Conservation (phyloP, 2,329 filamentous ascomycete genomes). For the Calonectria naviculata region DNA sequence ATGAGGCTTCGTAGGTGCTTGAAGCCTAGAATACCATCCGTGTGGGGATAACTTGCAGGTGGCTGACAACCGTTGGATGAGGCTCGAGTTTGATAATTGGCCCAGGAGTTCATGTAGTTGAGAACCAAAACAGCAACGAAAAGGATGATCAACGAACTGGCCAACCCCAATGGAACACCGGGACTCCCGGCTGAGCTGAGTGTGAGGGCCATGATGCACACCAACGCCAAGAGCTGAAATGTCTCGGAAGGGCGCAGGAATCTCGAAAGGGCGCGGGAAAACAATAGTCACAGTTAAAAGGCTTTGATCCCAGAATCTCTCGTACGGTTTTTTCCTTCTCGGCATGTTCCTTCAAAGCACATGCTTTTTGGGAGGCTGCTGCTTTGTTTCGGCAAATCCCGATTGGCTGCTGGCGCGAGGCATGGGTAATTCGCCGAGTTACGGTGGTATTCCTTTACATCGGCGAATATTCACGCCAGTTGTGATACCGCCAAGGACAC, state of each 20-base stretch:
- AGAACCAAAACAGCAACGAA: background rate
- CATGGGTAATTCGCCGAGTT: background rate
- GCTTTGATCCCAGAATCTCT: background rate
- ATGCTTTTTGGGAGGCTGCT: background rate
- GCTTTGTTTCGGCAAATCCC: background rate
- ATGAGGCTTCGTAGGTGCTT: slow-evolving; percentile 1
- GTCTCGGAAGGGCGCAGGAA: background rate
- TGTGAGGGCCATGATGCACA: background rate
- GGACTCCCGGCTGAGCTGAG: background rate
- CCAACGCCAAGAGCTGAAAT: background rate
- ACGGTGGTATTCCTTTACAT: background rate
- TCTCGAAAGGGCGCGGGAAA: too few species aligned
- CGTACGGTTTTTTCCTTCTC: background rate
- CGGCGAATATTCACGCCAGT: background rate
- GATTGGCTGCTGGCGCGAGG: background rate
- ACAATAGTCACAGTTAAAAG: background rate
- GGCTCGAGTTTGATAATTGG: background rate
- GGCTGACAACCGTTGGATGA: slow-evolving; percentile 7
- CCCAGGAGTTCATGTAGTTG: background rate
- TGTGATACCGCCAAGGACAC: too few species aligned
- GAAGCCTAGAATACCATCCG: slow-evolving; percentile 2
- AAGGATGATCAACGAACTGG: background rate
- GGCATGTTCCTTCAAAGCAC: background rate
- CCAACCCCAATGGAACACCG: background rate
- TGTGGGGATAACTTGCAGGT: slow-evolving; percentile 2